A percentile compares a stretch with the other conserved stretches of the same genome.
phyloP scores from a whole-genome alignment of 257 asterid species.

The Leonotis leonurus region DNA sequence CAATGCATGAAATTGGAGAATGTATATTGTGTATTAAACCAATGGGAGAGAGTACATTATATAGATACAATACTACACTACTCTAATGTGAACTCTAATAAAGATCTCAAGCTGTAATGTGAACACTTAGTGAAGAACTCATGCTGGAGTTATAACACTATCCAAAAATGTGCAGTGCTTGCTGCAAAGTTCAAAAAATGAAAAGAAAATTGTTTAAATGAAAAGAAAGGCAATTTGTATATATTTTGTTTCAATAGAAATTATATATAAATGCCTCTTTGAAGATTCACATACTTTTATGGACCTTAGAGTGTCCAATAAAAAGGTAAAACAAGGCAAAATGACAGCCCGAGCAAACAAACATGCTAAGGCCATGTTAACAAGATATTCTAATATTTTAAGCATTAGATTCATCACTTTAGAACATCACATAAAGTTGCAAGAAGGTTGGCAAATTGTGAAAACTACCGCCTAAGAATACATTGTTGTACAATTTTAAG shows the following conservation, averaged over 20 bases:
- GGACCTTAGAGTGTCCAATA: background rate
- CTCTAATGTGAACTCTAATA: too few species aligned
- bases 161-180: background rate
- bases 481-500: background rate
- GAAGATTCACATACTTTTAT: background rate
- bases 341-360: background rate
- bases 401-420: background rate
- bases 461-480: background rate
- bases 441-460: background rate
- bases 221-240: background rate
- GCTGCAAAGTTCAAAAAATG: background rate
- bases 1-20: too few species aligned
- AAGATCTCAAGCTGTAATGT: too few species aligned
- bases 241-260: background rate
- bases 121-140: too few species aligned
- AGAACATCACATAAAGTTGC: background rate
- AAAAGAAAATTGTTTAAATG: background rate
- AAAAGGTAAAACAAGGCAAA: background rate
- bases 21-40: too few species aligned
- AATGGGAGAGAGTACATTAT: too few species aligned
- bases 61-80: too few species aligned
- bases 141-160: background rate
- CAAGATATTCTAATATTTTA: background rate
- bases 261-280: background rate
- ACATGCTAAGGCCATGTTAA: background rate